Evolutionary conservation across 1,284 basidiomycete genomes (phyloP).

Genomic region (Amylostereum chailletii): DNA sequence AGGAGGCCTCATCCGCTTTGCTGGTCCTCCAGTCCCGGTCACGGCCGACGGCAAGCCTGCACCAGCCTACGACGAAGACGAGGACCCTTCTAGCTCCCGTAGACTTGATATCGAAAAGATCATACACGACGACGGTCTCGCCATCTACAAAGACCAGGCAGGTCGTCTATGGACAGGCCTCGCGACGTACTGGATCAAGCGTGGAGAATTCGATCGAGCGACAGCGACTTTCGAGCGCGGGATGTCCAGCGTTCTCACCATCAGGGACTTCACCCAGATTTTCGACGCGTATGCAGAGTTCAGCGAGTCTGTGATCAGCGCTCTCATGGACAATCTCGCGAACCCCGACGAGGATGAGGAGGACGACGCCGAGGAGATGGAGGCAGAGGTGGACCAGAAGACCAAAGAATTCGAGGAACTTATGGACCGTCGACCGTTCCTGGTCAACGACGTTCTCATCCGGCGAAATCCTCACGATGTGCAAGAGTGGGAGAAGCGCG

Average conservation of each 20-base stretch:
- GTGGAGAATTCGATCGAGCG: slow-evolving; percentile 88
- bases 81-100: slow-evolving; percentile 65
- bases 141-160: slow-evolving; percentile 91
- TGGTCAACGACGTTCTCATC: slow-evolving; percentile 93
- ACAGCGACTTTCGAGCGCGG: slow-evolving; percentile 86
- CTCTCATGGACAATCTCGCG: slow-evolving; percentile 83
- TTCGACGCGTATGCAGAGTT: slow-evolving; percentile 98
- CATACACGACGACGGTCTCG: slow-evolving; percentile 79
- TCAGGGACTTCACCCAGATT: slow-evolving; percentile 96
- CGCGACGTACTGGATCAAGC: slow-evolving; percentile 98
- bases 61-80: slow-evolving; percentile 68
- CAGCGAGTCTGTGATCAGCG: slow-evolving; percentile 84
- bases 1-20: slow-evolving; percentile 66
- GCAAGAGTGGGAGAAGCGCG: slow-evolving; percentile 98
- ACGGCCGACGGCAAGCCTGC: slow-evolving; percentile 38
- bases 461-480: slow-evolving; percentile 96
- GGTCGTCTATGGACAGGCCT: slow-evolving; percentile 94
- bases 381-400: slow-evolving; percentile 78
- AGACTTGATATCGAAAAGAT: slow-evolving; percentile 85
- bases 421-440: slow-evolving; percentile 93
- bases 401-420: slow-evolving; percentile 94
- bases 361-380: slow-evolving; percentile 71
- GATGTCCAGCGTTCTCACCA: slow-evolving; percentile 79
- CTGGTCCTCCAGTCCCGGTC: slow-evolving; percentile 59
- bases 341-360: slow-evolving; percentile 64